Evolutionary conservation across 2,329 filamentous ascomycete genomes (phyloP), one percentile per base, ranked within the genome.

Genomic region (Aspergillus neoniger): DNA sequence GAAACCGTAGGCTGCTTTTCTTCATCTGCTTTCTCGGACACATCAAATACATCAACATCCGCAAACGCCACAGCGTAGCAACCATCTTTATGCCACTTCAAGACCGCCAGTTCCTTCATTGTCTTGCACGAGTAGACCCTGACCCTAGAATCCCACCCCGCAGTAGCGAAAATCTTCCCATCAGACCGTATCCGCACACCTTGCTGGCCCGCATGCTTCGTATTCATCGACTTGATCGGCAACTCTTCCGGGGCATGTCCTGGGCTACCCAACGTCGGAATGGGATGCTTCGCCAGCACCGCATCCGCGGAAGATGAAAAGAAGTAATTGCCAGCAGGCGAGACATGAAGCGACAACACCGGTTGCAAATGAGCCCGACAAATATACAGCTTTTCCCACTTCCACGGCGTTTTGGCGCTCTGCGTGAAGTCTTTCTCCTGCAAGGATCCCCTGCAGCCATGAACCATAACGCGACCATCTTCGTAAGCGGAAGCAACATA

Each of bases 81-180:
- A 1, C 93, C 93, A 32, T 91, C 89, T 67, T 89, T 88, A 76
- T 98, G 95, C 94, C 94, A 98, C 76, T 96, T 96, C 64, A 98
- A 79, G 57, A 97, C 92, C 0, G 94, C 95, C 10, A 98, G 77
- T 75, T 98, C 93, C 70, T 89, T 91, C 81, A 98, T 83, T 0
- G 87, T 90, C 76, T 89, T 92, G 50, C 84, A 79, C 3, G 89
- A 90, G 75, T 98, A 99, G 1, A 98, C 87, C 8, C 95, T 83
- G 1, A 93, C 81, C 51, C 88, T 86, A 1, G 87, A 84, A 74
- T 99, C 95, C 95, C 95, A 99, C 3, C 95, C 95, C 0, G 91
- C 94, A 0, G 94, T 98, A 3, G 90, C 91, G 65, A 97, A 90
- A 4, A 99, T 83, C 64, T 86, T 89, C 2, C 88, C 90, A 73